These are phyloP conservation scores for Mycena galericulata DNA, from an alignment of 768 basidiomycete genomes.

Conservation along the genomic window DNA sequence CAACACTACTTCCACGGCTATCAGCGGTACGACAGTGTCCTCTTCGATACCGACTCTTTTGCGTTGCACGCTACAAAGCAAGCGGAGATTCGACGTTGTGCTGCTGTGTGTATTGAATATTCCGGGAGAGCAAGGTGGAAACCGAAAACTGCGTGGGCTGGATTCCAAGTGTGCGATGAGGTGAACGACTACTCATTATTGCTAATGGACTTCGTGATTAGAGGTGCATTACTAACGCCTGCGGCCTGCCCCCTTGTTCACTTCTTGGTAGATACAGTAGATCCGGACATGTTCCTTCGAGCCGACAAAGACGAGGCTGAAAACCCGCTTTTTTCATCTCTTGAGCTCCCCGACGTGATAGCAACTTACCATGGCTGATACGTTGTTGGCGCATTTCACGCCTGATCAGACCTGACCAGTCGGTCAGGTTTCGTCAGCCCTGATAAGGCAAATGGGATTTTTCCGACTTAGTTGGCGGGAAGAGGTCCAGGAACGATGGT, in stretches of 20 bases:
- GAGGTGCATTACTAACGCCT: constrained; percentile 26
- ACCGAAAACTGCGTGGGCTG: constrained; percentile 37
- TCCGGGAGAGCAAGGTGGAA: constrained; percentile 1
- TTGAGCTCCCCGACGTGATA: too few species aligned
- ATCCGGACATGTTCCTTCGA: background rate
- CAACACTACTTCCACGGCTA: constrained; percentile 16
- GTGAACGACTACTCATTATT: constrained; percentile 27
- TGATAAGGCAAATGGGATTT: too few species aligned
- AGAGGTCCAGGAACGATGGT: too few species aligned
- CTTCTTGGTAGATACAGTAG: background rate
- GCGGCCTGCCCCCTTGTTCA: background rate
- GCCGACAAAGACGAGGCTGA: too few species aligned
- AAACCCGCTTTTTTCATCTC: too few species aligned
- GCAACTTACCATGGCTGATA: too few species aligned
- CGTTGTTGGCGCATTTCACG: too few species aligned
- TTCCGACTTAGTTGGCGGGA: too few species aligned
- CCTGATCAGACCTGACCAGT: too few species aligned
- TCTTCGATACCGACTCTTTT: constrained; percentile 18
- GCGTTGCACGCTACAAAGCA: background rate
- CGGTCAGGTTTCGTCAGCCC: too few species aligned
- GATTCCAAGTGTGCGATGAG: constrained; percentile 34
- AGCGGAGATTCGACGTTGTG: constrained; percentile 36
- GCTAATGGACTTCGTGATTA: constrained; percentile 34
- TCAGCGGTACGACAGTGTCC: constrained; percentile 22
- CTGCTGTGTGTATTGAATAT: constrained; percentile 25